Evolutionary conservation across 169 alveolate genomes (phyloP), one percentile per base, ranked within the genome.

Genomic region (Neospora caninum): DNA sequence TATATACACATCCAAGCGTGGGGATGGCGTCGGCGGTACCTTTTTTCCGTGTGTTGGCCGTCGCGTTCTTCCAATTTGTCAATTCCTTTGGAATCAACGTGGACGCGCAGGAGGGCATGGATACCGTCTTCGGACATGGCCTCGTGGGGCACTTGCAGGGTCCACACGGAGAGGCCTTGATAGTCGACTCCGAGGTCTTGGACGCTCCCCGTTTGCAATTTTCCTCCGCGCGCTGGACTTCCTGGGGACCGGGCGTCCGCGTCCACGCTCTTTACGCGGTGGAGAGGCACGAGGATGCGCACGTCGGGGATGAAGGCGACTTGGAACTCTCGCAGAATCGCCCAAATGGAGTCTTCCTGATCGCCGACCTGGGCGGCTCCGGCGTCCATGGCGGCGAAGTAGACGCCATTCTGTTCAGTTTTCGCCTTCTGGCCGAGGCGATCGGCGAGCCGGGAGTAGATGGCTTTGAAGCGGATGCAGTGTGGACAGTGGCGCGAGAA

Each of bases 401-500:
- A 78, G 86, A n/a, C 39, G 49, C 45, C 49, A 39, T 82, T 36
- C 64, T 82, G 6, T 67, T 82, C 89, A 10, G 18, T 25, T 4
- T 9, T 10, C 36, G 0, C 89, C 41, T 9, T 6, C 67, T 36
- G 41, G 89, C 69, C 89, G 34, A 18, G 64, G 41, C 20, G 41
- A 13, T 38, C 67, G 36, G 89, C 89, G 22, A 42, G 67, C 4
- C 54, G 54, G n/a, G 25, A 1, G 67, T 82, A 82, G 67, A 25
- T 27, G 25, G 0, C 89, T 25, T 82, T 82, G 89, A 82, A 82
- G 67, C 54, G 53, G 31, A 82, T 41, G 64, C 89, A 82, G 64
- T 82, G 64, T 67, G 89, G 89, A 42, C 89, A 82, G 89, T 82
- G 89, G 25, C 64, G 67, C 58, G 67, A 38, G 89, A 82, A 82